A percentile compares a stretch with the other conserved stretches of the same genome.
phyloP scores from a whole-genome alignment of 73 alveolate genomes.

The Paramecium caudatum region DNA sequence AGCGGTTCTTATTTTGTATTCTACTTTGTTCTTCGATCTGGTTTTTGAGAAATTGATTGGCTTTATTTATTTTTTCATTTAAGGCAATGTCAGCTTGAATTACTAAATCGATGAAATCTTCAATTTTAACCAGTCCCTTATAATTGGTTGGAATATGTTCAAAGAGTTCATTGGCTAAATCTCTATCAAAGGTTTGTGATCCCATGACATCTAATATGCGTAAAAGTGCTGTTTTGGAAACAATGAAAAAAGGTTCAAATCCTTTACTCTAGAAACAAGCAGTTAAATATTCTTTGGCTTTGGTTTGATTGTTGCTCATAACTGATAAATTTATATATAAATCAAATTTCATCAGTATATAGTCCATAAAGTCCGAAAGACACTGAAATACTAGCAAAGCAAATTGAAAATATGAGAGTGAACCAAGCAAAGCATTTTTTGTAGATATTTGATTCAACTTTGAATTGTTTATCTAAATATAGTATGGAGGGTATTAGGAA shows the following conservation, averaged over 20 bases:
- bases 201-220: slow-evolving; percentile 49
- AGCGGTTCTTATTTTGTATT: background rate
- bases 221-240: slow-evolving; percentile 30
- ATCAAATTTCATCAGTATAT: slow-evolving; percentile 7
- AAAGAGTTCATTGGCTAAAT: slow-evolving; percentile 30
- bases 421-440: slow-evolving; percentile 60
- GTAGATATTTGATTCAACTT: background rate
- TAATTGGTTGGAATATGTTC: slow-evolving; percentile 42
- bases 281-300: slow-evolving; percentile 43
- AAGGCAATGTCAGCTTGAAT: slow-evolving; percentile 23
- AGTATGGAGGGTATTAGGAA: slow-evolving; percentile 40
- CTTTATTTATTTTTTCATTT: slow-evolving; percentile 41
- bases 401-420: slow-evolving; percentile 27
- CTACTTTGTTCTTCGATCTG: background rate
- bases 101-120: slow-evolving; percentile 47
- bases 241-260: background rate
- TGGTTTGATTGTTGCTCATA: slow-evolving; percentile 29
- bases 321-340: slow-evolving; percentile 17
- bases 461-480: slow-evolving; percentile 23
- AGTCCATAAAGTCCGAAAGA: slow-evolving; percentile 44
- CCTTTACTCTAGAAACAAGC: slow-evolving; percentile 59
- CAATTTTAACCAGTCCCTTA: slow-evolving; percentile 35
- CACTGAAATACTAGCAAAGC: background rate
- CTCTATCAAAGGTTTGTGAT: slow-evolving; percentile 8
- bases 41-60: background rate